Base-by-base conservation (phyloP, 192 early-diverging fungal genomes). In the Coemansia sp. region DNA sequence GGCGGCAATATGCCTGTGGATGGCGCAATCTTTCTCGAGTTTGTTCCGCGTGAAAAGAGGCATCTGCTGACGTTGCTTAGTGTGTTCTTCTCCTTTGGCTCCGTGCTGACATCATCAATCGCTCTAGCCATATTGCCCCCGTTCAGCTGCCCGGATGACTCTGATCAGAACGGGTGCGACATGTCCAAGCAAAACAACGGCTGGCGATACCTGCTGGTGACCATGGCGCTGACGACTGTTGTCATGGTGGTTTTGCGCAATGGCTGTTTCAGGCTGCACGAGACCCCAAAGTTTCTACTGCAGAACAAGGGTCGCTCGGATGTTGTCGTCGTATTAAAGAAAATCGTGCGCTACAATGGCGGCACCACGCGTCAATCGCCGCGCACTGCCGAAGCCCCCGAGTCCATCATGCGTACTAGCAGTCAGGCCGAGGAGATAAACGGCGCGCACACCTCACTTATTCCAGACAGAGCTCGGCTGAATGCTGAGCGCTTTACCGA, bases 1-100 rank as follows among this genome's bases (percentile, higher is more conserved):
- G 89, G 88, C 64, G 87, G 79, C 13, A 83, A 80, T 57, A 89
- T 88, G 87, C 87, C 79, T 53, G 90, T 81, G 64, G 91, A 76
- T 84, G 92, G 92, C 13, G 89, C 93, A 33, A 74, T 96, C 16
- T 96, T 94, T 61, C 86, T 96, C 5, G 93, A 96, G 83, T 95
- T 94, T 63, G 84, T 93, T 36, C 95, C 95, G 27, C 84, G 88
- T 55, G 86, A 89, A 62, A 86, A 92, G 63, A 92, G 92, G 64
- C 88, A 93, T 66, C 80, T 95, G 44, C 81, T 96, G 72, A 96
- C 93, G 0, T 86, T 96, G 50, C 85, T 96, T 67, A 93, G 92
- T 6, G 84, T 93, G 11, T 95, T 96, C 61, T 96, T 93, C 62
- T 93, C 95, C 1, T 79, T 92, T 58, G 95, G 93, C 3, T 91